Percentiles rank a stretch among this genome's conserved stretches.
Conservation (phyloP, 768 basidiomycete genomes). For the Phylloporus sp. region DNA sequence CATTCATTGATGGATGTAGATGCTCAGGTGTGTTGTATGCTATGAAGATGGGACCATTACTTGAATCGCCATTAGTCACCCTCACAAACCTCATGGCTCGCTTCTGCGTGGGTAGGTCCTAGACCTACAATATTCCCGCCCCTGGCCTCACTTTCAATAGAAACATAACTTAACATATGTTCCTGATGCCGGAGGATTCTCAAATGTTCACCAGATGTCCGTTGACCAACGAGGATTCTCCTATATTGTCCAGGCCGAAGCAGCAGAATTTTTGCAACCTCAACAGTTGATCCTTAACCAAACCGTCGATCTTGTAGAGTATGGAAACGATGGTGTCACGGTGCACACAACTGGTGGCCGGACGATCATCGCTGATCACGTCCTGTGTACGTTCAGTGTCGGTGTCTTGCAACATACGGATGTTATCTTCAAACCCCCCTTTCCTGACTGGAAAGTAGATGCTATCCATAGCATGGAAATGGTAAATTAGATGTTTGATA, state of each 20-base stretch:
- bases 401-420: slow-evolving; percentile 68
- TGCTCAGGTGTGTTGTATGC: slow-evolving; percentile 27
- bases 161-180: slow-evolving; percentile 61
- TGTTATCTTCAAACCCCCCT: slow-evolving; percentile 46
- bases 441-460: slow-evolving; percentile 60
- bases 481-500: slow-evolving; percentile 30
- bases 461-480: slow-evolving; percentile 60
- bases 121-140: background rate
- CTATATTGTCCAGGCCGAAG: slow-evolving; percentile 53
- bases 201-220: slow-evolving; percentile 47
- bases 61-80: slow-evolving; percentile 49
- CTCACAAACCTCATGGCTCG: slow-evolving; percentile 59
- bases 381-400: slow-evolving; percentile 63
- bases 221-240: slow-evolving; percentile 65
- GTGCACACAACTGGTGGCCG: slow-evolving; percentile 46
- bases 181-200: slow-evolving; percentile 53
- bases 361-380: slow-evolving; percentile 50
- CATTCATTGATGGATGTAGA: slow-evolving; percentile 5
- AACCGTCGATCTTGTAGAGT: slow-evolving; percentile 45
- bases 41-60: background rate
- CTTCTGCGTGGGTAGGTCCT: slow-evolving; percentile 56
- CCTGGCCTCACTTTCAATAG: slow-evolving; percentile 26
- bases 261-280: slow-evolving; percentile 47
- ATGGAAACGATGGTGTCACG: slow-evolving; percentile 42
- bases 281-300: slow-evolving; percentile 48